Evolutionary conservation across 495 filamentous ascomycete genomes (phyloP), one percentile per base, ranked within the genome.

Genomic region (Penicillium antarcticum): DNA sequence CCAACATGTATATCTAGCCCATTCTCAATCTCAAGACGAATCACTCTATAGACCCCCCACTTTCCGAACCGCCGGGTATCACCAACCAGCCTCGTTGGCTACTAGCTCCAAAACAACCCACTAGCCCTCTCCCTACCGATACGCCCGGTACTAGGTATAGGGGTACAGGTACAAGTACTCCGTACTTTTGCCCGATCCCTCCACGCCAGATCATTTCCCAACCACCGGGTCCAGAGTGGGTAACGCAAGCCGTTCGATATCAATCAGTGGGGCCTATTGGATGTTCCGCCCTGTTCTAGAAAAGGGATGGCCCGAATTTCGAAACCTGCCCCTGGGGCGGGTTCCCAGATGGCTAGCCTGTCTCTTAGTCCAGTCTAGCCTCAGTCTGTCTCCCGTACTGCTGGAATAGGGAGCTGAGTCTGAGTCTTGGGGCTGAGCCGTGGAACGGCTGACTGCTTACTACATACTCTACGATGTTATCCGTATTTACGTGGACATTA

Each of bases 61-160:
- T 55, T 61, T 45, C 58, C 44, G 46, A 38, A 34, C 33, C 31
- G 52, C 42, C 55, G 50, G 50, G 26, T 23, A 36, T 29, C 17
- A 11, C 26, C 39, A 3, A 18, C 52, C 29, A 21, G 48, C 42
- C 13, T 16, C 36, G 37, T 42, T 42, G 47, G 38, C 13, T 31
- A 39, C 36, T 18, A 29, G 9, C 5, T 29, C 8, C 26, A 6
- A 29, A 10, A 29, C 26, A 6, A 29, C 26, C 26, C 26, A 29
- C 26, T 14, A 48, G 45, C 29, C 40, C 19, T n/a, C 26, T 52
- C 39, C 54, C 54, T 51, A 32, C 38, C 42, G 29, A 23, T 38
- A 29, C 8, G 5, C 24, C 24, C 24, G 26, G 5, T 29, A 29
- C 26, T 2, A 23, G 21, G 21, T 23, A 23, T 5, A 23, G 21